These are phyloP conservation scores for Hypoxylon cercidicola DNA, from an alignment of 495 filamentous ascomycete species.

Conservation along the genomic window DNA sequence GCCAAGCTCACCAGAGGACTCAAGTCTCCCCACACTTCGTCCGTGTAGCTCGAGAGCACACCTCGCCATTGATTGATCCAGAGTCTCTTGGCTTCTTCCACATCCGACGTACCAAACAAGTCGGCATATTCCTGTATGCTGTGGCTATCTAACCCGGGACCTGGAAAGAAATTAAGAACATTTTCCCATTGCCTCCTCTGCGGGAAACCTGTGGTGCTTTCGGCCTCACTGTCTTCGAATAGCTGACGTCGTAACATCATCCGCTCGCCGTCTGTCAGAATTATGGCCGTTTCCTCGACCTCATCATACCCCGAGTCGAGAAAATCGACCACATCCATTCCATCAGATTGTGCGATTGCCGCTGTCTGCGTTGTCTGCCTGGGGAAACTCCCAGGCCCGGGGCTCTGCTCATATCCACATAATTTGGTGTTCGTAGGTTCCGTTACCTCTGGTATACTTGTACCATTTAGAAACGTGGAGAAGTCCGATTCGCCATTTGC, in stretches of 20 bases:
- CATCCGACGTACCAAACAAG: constrained; percentile 48
- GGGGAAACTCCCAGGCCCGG: background rate
- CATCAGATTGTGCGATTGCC: constrained; percentile 45
- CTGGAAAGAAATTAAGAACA: constrained; percentile 56
- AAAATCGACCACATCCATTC: constrained; percentile 56
- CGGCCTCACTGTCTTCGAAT: constrained; percentile 40
- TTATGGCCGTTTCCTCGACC: constrained; percentile 35
- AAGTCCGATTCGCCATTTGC: constrained; percentile 54
- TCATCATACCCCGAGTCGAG: constrained; percentile 42
- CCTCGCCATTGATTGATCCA: constrained; percentile 68
- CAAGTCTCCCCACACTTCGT: constrained; percentile 83
- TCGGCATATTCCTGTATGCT: constrained; percentile 22
- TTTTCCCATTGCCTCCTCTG: constrained; percentile 50
- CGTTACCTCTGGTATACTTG: constrained; percentile 40
- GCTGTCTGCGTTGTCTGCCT: constrained; percentile 10
- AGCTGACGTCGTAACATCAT: constrained; percentile 47
- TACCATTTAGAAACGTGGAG: constrained; percentile 55
- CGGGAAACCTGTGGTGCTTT: background rate
- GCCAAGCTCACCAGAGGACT: constrained; percentile 70
- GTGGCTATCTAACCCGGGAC: constrained; percentile 35
- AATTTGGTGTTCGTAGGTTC: constrained; percentile 34
- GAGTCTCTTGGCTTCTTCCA: constrained; percentile 54
- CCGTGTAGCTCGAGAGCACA: constrained; percentile 73
- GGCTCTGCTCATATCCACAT: background rate
- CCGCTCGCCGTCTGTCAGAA: constrained; percentile 38